These are phyloP conservation scores for Elongisporangium prolatum DNA, from an alignment of 352 stramenopile species.

Conservation along the genomic window DNA sequence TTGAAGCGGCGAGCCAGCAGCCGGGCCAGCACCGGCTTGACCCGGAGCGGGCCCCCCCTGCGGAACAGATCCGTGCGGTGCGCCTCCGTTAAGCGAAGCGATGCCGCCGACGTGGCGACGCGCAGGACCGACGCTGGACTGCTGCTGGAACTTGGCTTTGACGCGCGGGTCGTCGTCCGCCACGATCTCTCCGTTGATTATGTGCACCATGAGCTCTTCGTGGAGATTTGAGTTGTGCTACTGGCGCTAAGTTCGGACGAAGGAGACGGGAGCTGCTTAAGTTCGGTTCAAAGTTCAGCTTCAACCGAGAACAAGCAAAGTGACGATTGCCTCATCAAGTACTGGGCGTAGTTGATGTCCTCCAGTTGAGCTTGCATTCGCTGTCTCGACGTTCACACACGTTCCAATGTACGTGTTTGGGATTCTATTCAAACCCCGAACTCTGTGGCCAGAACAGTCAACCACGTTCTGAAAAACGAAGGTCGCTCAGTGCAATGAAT, in stretches of 20 bases:
- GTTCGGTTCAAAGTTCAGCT: neutral
- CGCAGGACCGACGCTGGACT: slow-evolving; percentile 3
- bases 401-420: too few species aligned
- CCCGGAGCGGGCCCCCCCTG: slow-evolving; percentile 3
- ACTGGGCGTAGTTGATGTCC: too few species aligned
- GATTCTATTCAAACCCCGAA: too few species aligned
- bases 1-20: slow-evolving; percentile 33
- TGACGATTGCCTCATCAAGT: too few species aligned
- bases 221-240: neutral
- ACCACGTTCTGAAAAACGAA: too few species aligned
- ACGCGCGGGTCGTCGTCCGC: slow-evolving; percentile 79
- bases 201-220: slow-evolving; percentile 67
- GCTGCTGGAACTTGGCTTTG: slow-evolving; percentile 8
- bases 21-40: slow-evolving; percentile 4
- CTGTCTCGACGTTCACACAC: too few species aligned
- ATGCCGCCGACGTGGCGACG: slow-evolving; percentile 26
- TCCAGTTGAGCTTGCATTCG: too few species aligned
- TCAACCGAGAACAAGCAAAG: too few species aligned
- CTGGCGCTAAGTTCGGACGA: neutral
- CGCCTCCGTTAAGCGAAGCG: slow-evolving; percentile 10
- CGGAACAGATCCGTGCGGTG: slow-evolving; percentile 3
- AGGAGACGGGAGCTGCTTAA: neutral
- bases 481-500: too few species aligned
- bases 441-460: too few species aligned
- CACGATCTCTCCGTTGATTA: slow-evolving; percentile 88